A percentile compares a stretch with the other conserved stretches of the same genome.
Evolutionary conservation across 306 rosid species (phyloP).

Genomic region (Neltuma alba): DNA sequence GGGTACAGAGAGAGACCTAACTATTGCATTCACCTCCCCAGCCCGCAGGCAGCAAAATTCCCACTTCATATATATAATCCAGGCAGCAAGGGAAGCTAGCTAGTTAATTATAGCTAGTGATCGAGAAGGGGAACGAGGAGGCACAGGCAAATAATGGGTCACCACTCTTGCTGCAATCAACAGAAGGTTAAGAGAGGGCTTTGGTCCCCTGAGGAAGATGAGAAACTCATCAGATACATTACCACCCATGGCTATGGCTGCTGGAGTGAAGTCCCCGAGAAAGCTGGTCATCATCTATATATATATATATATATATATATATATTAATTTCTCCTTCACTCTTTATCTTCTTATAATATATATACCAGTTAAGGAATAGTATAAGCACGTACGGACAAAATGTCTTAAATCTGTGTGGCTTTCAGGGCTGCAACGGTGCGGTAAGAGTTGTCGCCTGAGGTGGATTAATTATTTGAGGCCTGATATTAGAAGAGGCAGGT

Average conservation of each 20-base stretch:
- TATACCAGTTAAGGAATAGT: background rate
- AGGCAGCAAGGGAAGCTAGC: background rate
- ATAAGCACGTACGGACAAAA: background rate
- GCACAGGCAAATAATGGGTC: conserved; percentile 77
- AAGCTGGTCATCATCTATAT: conserved; percentile 64
- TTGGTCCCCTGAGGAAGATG: conserved; percentile 99
- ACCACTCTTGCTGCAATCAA: conserved; percentile 98
- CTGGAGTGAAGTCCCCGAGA: conserved; percentile 98
- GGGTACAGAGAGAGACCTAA: conserved; percentile 36
- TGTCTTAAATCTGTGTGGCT: background rate
- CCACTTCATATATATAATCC: background rate
- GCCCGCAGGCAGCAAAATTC: background rate
- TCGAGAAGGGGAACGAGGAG: background rate
- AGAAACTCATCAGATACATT: conserved; percentile 89
- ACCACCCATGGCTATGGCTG: conserved; percentile 96
- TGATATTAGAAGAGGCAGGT: conserved; percentile 96
- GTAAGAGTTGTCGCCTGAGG: conserved; percentile 94
- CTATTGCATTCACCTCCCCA: conserved; percentile 25
- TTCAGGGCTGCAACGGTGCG: conserved; percentile 96
- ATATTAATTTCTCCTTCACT: background rate
- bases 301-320: too few relatives aligned
- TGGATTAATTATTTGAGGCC: conserved; percentile 99
- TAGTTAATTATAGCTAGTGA: background rate
- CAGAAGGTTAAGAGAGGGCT: conserved; percentile 99
- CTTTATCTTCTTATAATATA: background rate